These are phyloP conservation scores for Pythium myriotylum DNA, from an alignment of 352 stramenopile genomes.

Conservation along the genomic window DNA sequence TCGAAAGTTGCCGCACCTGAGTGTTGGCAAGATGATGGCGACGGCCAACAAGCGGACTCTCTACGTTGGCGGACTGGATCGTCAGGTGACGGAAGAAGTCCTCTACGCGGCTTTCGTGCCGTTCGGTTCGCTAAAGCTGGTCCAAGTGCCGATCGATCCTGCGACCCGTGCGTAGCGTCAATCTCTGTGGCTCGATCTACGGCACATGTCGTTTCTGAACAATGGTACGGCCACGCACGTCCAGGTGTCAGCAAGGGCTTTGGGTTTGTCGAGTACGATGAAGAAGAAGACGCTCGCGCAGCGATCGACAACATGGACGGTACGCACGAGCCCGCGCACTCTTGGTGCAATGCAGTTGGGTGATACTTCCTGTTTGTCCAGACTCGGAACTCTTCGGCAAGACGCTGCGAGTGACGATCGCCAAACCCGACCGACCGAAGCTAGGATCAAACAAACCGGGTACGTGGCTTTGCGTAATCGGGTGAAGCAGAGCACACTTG, in stretches of 20 bases:
- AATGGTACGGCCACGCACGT: too few relatives aligned
- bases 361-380: slow-evolving; percentile 22
- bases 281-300: slow-evolving; percentile 85
- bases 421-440: slow-evolving; percentile 82
- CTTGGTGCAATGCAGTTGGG: neutral
- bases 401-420: slow-evolving; percentile 91
- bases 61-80: slow-evolving; percentile 91
- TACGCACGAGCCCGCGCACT: slow-evolving; percentile 4
- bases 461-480: too few relatives aligned
- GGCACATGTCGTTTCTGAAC: neutral
- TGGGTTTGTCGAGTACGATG: slow-evolving; percentile 94
- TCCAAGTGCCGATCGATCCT: slow-evolving; percentile 79
- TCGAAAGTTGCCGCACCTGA: neutral
- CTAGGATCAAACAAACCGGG: slow-evolving; percentile 79
- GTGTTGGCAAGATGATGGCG: slow-evolving; percentile 15
- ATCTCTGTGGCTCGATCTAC: neutral
- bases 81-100: slow-evolving; percentile 85
- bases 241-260: slow-evolving; percentile 89
- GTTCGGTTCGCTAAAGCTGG: slow-evolving; percentile 80
- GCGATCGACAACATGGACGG: slow-evolving; percentile 97
- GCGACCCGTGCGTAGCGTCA: slow-evolving; percentile 55
- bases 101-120: slow-evolving; percentile 87
- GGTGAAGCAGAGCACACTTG: too few relatives aligned
- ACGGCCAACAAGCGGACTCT: slow-evolving; percentile 66
- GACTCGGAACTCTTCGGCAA: slow-evolving; percentile 92